phyloP scores from a whole-genome alignment of 768 basidiomycete species.

The Boletus rubroflammeus region DNA sequence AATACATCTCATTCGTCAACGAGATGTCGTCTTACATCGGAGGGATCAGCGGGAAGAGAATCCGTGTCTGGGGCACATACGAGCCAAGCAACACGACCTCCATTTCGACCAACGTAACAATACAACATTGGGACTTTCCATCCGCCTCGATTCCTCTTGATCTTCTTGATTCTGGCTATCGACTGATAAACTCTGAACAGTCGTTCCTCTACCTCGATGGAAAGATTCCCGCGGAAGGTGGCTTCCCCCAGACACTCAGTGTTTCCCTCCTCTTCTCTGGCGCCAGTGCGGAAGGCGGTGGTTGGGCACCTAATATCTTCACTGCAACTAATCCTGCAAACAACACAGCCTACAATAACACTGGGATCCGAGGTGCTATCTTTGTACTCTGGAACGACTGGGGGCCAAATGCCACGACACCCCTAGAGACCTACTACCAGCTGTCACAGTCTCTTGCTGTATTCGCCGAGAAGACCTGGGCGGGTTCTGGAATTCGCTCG shows the following conservation, averaged over 20 bases:
- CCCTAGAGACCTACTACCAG: constrained; percentile 42
- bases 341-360: constrained; percentile 29
- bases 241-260: constrained; percentile 34
- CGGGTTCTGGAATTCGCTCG: constrained; percentile 36
- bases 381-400: constrained; percentile 44
- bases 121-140: constrained; percentile 44
- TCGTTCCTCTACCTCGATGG: constrained; percentile 37
- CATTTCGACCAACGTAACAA: constrained; percentile 39
- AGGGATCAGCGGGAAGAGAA: constrained; percentile 32
- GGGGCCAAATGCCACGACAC: constrained; percentile 45
- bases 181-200: constrained; percentile 36
- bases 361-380: constrained; percentile 33
- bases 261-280: constrained; percentile 31
- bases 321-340: constrained; percentile 26
- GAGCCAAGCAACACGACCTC: constrained; percentile 36
- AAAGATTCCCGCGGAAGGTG: constrained; percentile 32
- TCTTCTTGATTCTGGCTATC: constrained; percentile 34
- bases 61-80: constrained; percentile 42
- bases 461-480: constrained; percentile 43
- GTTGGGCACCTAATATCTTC: constrained; percentile 39
- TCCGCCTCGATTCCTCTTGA: constrained; percentile 31
- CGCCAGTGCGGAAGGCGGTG: constrained; percentile 23
- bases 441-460: constrained; percentile 39
- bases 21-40: constrained; percentile 38
- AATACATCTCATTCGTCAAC: constrained; percentile 43